Base-by-base conservation (phyloP, 2,329 filamentous ascomycete species). In the Penicillium sp. region DNA sequence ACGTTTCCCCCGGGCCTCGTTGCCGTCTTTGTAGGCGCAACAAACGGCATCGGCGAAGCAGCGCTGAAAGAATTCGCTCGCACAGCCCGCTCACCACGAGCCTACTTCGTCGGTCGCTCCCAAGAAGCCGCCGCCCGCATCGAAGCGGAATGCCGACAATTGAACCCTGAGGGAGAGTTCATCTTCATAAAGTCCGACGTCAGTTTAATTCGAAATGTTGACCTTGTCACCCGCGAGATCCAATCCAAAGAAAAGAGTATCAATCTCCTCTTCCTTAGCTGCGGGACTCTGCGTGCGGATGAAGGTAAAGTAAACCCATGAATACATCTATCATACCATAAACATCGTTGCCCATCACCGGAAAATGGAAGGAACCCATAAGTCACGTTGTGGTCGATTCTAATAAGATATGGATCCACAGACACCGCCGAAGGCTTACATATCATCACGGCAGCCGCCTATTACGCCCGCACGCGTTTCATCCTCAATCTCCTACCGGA, bases 341-440 rank as follows among this genome's bases (percentile, higher is more conserved):
- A 3, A 22, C 19, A 22, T 22, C 19, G 19, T 22, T 22, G 19
- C 19, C 19, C 19, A 22, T 22, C 19, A 22, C 19, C 19, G 6
- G 6, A 22, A 22, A 6, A 22, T n/a, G n/a, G n/a, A n/a, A n/a
- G n/a, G n/a, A 22, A 22, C 6, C 6, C 6, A 22, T 22, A 22
- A 22, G 6, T 22, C 6, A 22, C 22, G 22, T 25, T 25, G 22
- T 7, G 8, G 22, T 25, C 22, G 22, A 7, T 25, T 25, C 22
- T 25, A 25, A 25, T 25, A 25, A 7, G 8, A 13, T 11, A 13
- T 13, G n/a, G n/a, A n/a, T n/a, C n/a, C n/a, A 34, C 35, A 79
- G 81, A 83, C 52, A 83, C 80, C 0, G 43, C 67, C 0, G 83
- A 87, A 64, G 80, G 79, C 2, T 69, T 87, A 2, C 74, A 80